Percentiles rank a stretch among this genome's conserved stretches.
Conservation (phyloP, 1,139 yeast genomes). For the Casaregolazyma suthepensis region DNA sequence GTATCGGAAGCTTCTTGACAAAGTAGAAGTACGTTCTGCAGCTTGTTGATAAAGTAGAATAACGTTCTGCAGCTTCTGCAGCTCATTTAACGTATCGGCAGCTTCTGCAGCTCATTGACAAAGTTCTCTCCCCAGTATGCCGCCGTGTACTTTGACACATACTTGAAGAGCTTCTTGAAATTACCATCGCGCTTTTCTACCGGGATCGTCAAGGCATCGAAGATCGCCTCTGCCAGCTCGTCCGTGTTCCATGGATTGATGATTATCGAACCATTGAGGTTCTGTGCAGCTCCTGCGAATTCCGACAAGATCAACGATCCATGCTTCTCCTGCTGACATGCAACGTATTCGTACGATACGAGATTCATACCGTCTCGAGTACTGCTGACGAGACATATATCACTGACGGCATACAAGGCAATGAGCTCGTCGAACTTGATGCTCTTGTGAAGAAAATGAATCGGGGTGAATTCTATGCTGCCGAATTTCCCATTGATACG, state of each 20-base stretch:
- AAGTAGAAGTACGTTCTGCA: no score
- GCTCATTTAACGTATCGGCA: slow-evolving; percentile 3
- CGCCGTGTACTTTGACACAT: slow-evolving; percentile 88
- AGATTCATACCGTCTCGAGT: slow-evolving; percentile 98
- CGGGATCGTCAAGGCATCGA: slow-evolving; percentile 81
- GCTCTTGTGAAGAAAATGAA: slow-evolving; percentile 91
- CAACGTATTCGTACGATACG: slow-evolving; percentile 92
- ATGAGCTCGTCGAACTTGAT: slow-evolving; percentile 87
- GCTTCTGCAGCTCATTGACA: slow-evolving; percentile 63
- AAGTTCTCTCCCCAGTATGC: slow-evolving; percentile 97
- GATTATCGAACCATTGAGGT: slow-evolving; percentile 84
- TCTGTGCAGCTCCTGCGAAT: slow-evolving; percentile 99
- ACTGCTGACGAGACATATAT: slow-evolving; percentile 86
- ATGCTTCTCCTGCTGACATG: slow-evolving; percentile 82
- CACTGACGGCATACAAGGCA: slow-evolving; percentile 76
- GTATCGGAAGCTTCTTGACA: no score
- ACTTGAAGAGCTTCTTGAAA: slow-evolving; percentile 75
- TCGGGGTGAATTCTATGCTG: slow-evolving; percentile 95
- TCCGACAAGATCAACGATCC: slow-evolving; percentile 87
- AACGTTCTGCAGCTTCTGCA: no score
- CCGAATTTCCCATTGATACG: slow-evolving; percentile 95
- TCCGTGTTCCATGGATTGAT: slow-evolving; percentile 99
- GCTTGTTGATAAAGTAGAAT: no score
- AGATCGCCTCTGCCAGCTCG: slow-evolving; percentile 78
- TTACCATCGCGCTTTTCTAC: slow-evolving; percentile 71